A percentile compares a stretch with the other conserved stretches of the same genome.
Evolutionary conservation across 2,329 filamentous ascomycete species (phyloP).

Genomic region (Trichophyton simii): DNA sequence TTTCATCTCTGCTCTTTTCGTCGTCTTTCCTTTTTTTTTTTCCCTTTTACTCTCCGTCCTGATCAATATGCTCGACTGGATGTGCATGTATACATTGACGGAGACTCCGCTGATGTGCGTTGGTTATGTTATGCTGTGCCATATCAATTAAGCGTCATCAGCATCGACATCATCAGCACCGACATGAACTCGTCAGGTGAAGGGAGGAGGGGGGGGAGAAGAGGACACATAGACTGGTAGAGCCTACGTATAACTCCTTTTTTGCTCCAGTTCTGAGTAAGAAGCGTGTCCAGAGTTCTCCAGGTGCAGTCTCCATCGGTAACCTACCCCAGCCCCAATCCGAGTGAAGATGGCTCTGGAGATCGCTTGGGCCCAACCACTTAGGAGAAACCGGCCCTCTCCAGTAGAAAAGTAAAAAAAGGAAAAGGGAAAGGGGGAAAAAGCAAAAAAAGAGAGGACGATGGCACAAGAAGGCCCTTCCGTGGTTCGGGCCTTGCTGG

Average conservation of each 20-base stretch:
- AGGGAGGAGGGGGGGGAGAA: background rate
- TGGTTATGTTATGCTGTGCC: background rate
- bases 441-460: background rate
- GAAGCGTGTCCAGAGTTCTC: too few species aligned
- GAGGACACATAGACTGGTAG: background rate
- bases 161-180: too few species aligned
- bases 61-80: background rate
- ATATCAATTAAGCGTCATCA: too few species aligned
- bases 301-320: too few species aligned
- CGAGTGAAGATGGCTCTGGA: too few species aligned
- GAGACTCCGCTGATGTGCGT: background rate
- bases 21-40: background rate
- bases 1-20: background rate
- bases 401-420: background rate
- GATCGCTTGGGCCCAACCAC: background rate
- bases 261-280: too few species aligned
- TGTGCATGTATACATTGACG: background rate
- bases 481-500: background rate
- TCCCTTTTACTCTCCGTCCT: too few species aligned
- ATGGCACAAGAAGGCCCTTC: background rate
- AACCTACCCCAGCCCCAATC: too few species aligned
- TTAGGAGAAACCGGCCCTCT: background rate
- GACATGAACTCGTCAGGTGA: background rate
- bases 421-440: background rate
- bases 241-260: too few species aligned